Evolutionary conservation across 2,329 filamentous ascomycete species (phyloP), one percentile per base, ranked within the genome.

Genomic region (Exophiala xenobiotica): DNA sequence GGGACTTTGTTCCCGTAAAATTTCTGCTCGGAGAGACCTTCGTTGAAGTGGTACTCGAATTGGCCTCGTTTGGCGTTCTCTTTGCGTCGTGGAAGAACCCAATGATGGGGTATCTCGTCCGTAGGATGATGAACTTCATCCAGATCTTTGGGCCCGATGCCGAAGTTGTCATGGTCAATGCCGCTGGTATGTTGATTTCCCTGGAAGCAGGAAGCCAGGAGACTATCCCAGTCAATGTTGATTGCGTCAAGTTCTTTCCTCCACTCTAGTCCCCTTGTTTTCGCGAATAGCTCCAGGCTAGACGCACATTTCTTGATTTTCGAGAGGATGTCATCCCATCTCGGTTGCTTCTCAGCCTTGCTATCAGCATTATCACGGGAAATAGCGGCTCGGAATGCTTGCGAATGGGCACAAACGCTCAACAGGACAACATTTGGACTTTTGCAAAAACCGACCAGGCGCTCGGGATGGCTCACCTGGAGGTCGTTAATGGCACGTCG

Each of bases 201-300:
- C n/a, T 42, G 42, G 19, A 53, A 51, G 11, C 52, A 41, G 16
- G 16, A 40, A 7, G 14, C 20, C 3, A 56, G 31, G 22, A 55
- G 35, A 18, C 33, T 20, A 4, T 23, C 43, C 19, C 51, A 53
- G 46, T 56, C 40, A 16, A 14, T 23, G 7, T 55, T 18, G 24
- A 18, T 41, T 3, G 27, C 22, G 2, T 18, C 20, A 9, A 58
- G 42, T 22, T 49, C 39, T 3, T 14, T 29, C 18, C 18, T 26
- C 46, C 48, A 60, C 11, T 50, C 29, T 4, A 58, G 45, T 12
- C 45, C 20, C 23, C 49, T 33, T 6, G 47, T 47, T 26, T 46
- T 27, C 11, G 51, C 57, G 23, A 57, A 58, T 20, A 60, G 44
- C 22, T 57, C 57, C n/a, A 58, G 24, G 37, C 54, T 58, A 11